Base-by-base conservation (phyloP, 768 basidiomycete genomes). In the Pholiota microspora region DNA sequence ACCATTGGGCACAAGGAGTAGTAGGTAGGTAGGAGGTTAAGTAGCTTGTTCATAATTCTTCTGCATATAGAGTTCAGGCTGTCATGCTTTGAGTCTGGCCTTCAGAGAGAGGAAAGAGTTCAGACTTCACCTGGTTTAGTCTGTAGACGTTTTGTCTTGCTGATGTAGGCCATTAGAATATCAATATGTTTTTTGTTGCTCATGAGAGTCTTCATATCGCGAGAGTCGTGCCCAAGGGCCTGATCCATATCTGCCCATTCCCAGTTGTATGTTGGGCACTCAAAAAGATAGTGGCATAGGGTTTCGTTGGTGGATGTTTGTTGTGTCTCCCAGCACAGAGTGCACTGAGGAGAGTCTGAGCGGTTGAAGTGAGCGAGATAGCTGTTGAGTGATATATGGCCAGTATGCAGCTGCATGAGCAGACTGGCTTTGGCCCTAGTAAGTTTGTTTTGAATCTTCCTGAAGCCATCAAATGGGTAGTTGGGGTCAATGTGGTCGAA, bases 401-500 rank as follows among this genome's bases (percentile, higher is more conserved):
- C 32, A 9, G 45, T 32, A 7, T 45, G 45, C 4, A 54, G 12
- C 32, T 54, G 53, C 15, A 54, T 47, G 2, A 54, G 16, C 24
- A 54, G 53, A 32, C 53, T 54, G 7, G 40, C 32, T 15, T 48
- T 16, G 10, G 53, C 32, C n/a, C 53, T 24, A 10, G 45, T 27
- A 6, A 54, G 53, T 24, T 10, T 9, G 10, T n/a, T 27, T n/a
- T 25, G 18, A 12, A 32, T 15, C 7, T 24, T 7, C 15, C 46
- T 3, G 16, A 47, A 36, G 12, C 32, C 10, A 6, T 27, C 18
- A 16, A 49, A 31, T 31, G 29, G 29, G 29, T 31, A 31, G 12
- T 31, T 12, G 29, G 7, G 29, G 29, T 31, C 29, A 31, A 31
- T 31, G 29, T 12, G 6, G 6, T 31, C 29, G 12, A 31, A 31